Evolutionary conservation across 2,329 filamentous ascomycete species (phyloP).

Genomic region (Curvularia sp.): DNA sequence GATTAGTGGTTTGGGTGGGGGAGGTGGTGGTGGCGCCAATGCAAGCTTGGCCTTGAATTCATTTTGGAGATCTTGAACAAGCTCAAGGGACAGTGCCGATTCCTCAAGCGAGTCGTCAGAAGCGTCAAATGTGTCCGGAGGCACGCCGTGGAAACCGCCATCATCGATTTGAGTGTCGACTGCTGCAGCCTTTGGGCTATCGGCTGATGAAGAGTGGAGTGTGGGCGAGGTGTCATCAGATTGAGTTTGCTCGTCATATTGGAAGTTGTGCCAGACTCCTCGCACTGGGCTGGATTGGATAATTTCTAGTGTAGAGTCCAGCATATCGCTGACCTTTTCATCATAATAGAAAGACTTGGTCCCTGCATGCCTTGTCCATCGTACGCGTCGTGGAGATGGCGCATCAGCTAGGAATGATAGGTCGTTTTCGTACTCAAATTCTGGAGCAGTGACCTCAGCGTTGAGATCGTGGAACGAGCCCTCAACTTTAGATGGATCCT

Average conservation of each 20-base stretch:
- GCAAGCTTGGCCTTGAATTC: constrained; percentile 24
- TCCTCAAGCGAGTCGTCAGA: constrained; percentile 32
- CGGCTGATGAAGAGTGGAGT: constrained; percentile 1
- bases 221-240: constrained; percentile 1
- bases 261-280: constrained; percentile 14
- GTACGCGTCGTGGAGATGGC: constrained; percentile 19
- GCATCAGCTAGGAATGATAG: constrained; percentile 28
- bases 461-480: constrained; percentile 1
- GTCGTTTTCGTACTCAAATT: constrained; percentile 25
- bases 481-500: neutral
- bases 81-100: constrained; percentile 28
- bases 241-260: constrained; percentile 12
- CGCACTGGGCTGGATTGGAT: constrained; percentile 23
- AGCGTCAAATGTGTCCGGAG: constrained; percentile 19
- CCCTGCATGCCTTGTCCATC: constrained; percentile 21
- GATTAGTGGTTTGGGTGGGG: constrained; percentile 29
- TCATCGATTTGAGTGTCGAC: constrained; percentile 3
- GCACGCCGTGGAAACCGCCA: constrained; percentile 22
- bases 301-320: constrained; percentile 30
- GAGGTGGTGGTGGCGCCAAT: constrained; percentile 16
- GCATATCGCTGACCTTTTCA: constrained; percentile 32
- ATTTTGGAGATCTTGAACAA: constrained; percentile 28
- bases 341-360: constrained; percentile 30
- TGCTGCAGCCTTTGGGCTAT: constrained; percentile 4
- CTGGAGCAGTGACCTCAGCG: neutral